These are phyloP conservation scores for Aspergillus sclerotioniger DNA, from an alignment of 495 filamentous ascomycete species.

Conservation along the genomic window DNA sequence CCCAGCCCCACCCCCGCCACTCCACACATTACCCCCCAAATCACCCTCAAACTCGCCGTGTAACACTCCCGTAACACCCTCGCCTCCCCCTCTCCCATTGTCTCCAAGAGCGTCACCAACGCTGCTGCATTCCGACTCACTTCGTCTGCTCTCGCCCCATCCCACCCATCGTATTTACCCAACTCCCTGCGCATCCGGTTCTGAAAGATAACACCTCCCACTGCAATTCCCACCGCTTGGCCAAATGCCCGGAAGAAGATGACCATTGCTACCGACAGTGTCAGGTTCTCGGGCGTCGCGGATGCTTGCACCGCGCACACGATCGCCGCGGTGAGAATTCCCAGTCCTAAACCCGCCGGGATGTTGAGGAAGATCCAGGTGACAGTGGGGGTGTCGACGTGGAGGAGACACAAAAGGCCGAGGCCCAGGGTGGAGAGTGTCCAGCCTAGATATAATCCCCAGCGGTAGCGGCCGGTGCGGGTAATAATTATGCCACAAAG, in stretches of 20 bases:
- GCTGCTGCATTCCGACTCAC: too few relatives aligned
- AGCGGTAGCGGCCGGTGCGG: slow-evolving; percentile 45
- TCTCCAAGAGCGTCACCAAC: too few relatives aligned
- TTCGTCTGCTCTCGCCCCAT: too few relatives aligned
- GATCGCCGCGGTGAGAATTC: slow-evolving; percentile 48
- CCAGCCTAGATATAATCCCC: slow-evolving; percentile 56
- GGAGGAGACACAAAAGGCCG: slow-evolving; percentile 46
- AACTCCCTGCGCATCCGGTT: slow-evolving; percentile 32
- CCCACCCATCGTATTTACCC: too few relatives aligned
- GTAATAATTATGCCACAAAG: slow-evolving; percentile 45
- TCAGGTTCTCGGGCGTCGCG: slow-evolving; percentile 38
- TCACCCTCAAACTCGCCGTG: too few relatives aligned
- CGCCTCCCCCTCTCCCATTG: too few relatives aligned
- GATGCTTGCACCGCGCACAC: slow-evolving; percentile 51
- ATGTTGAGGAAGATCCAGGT: slow-evolving; percentile 51
- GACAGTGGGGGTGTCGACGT: slow-evolving; percentile 37
- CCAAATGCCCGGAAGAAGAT: slow-evolving; percentile 56
- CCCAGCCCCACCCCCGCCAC: too few relatives aligned
- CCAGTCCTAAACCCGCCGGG: slow-evolving; percentile 46
- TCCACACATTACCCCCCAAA: too few relatives aligned
- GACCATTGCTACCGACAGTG: slow-evolving; percentile 53
- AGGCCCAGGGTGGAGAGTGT: slow-evolving; percentile 44
- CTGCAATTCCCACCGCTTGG: slow-evolving; percentile 53
- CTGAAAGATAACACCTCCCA: slow-evolving; percentile 60
- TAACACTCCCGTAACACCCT: too few relatives aligned